Percentiles rank a stretch among this genome's conserved stretches.
These are phyloP conservation scores for Phyllosticta citriasiana DNA, from an alignment of 2,329 filamentous ascomycete genomes.

Conservation along the genomic window DNA sequence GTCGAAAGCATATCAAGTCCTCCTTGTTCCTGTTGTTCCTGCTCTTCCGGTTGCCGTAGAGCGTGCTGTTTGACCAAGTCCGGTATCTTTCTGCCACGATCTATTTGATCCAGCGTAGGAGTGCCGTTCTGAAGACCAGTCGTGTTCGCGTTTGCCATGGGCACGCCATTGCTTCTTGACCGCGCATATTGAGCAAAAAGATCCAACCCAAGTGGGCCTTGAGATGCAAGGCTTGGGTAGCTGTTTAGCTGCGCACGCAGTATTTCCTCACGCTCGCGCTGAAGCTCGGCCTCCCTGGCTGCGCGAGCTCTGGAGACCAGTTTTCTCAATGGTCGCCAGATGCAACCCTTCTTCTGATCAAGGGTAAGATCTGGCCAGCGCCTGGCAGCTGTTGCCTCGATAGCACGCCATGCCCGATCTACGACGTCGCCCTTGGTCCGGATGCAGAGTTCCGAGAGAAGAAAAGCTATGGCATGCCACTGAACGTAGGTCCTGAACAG, in stretches of 20 bases:
- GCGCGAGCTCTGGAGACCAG: conserved; percentile 49
- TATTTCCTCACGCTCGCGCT: conserved; percentile 22
- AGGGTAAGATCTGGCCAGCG: conserved; percentile 27
- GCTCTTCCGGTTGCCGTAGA: conserved; percentile 1
- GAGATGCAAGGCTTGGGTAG: conserved; percentile 12
- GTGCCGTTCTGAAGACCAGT: background rate
- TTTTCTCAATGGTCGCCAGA: conserved; percentile 54
- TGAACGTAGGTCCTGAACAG: conserved; percentile 55
- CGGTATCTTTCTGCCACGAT: background rate
- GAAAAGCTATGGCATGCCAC: conserved; percentile 55
- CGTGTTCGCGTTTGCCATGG: background rate
- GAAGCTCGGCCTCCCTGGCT: conserved; percentile 42
- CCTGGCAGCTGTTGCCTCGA: conserved; percentile 37
- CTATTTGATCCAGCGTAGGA: background rate
- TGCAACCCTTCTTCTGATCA: conserved; percentile 33
- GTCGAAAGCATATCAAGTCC: background rate
- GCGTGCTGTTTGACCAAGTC: background rate
- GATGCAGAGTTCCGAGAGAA: conserved; percentile 50
- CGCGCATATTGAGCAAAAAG: conserved; percentile 14
- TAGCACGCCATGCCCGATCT: conserved; percentile 50
- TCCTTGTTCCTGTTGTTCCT: background rate
- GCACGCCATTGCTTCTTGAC: background rate
- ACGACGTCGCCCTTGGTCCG: conserved; percentile 47
- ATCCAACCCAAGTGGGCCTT: conserved; percentile 8
- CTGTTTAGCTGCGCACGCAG: conserved; percentile 16